phyloP scores from a whole-genome alignment of 495 filamentous ascomycete genomes.

The Paragyromitra xinjiangensis region DNA sequence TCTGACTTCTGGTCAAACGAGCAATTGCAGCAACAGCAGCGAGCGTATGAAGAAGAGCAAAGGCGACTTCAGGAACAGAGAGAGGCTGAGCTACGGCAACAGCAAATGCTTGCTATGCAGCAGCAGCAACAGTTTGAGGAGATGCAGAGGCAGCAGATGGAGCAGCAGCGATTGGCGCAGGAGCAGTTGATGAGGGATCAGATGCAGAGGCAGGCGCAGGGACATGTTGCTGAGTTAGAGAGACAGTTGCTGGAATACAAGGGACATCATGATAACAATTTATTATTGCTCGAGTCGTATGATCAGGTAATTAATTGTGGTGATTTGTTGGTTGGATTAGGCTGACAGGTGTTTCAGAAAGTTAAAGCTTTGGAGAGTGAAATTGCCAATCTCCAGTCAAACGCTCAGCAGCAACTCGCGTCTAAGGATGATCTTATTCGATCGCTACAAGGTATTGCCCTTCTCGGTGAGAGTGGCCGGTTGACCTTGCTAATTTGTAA shows the following conservation, averaged over 20 bases:
- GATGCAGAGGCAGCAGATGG: slow-evolving; percentile 84
- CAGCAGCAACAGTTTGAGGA: slow-evolving; percentile 93
- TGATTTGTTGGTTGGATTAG: background rate
- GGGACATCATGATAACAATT: slow-evolving; percentile 95
- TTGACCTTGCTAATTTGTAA: slow-evolving; percentile 32
- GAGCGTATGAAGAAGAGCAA: slow-evolving; percentile 94
- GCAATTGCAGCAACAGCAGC: slow-evolving; percentile 81
- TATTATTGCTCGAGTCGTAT: slow-evolving; percentile 95
- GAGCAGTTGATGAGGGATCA: slow-evolving; percentile 88
- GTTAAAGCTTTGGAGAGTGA: slow-evolving; percentile 93
- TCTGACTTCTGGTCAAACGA: slow-evolving; percentile 98
- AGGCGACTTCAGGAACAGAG: slow-evolving; percentile 82
- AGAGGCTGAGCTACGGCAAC: slow-evolving; percentile 72
- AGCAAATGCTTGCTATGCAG: slow-evolving; percentile 71
- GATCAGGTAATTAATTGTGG: slow-evolving; percentile 62
- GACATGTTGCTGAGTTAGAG: slow-evolving; percentile 90
- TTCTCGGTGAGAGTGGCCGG: background rate
- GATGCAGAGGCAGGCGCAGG: slow-evolving; percentile 88
- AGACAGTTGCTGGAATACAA: slow-evolving; percentile 92
- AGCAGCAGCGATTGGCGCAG: slow-evolving; percentile 89
- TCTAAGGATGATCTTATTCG: slow-evolving; percentile 96
- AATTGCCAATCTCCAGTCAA: slow-evolving; percentile 79
- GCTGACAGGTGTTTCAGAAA: slow-evolving; percentile 62
- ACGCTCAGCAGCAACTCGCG: slow-evolving; percentile 80
- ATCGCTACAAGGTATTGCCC: slow-evolving; percentile 70